Conservation (phyloP, 2,329 filamentous ascomycete genomes). For the Colletotrichum karsti region DNA sequence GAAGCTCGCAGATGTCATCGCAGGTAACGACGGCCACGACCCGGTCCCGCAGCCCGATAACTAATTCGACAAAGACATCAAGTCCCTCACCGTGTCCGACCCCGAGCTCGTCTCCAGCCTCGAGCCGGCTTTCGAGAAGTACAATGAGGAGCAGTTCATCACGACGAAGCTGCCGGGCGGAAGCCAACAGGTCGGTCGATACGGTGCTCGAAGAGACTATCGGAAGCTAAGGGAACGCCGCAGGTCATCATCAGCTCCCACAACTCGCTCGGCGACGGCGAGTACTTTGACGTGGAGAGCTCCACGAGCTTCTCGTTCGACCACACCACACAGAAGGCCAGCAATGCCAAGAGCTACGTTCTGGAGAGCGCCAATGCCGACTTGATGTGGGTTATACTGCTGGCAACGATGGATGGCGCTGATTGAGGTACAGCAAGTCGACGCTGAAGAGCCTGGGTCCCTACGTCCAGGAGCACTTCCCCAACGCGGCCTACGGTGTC, state of each 20-base stretch:
- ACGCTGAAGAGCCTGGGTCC: slow-evolving; percentile 78
- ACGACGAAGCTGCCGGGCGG: slow-evolving; percentile 90
- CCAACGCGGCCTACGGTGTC: slow-evolving; percentile 80
- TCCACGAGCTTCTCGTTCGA: slow-evolving; percentile 90
- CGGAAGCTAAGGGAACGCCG: neutral
- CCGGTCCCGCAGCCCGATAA: neutral
- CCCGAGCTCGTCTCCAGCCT: slow-evolving; percentile 76
- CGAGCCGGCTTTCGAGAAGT: slow-evolving; percentile 86
- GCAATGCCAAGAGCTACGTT: slow-evolving; percentile 79
- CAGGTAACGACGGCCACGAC: slow-evolving; percentile 63
- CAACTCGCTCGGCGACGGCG: slow-evolving; percentile 80
- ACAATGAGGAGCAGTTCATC: slow-evolving; percentile 94
- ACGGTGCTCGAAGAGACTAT: neutral
- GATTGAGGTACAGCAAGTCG: slow-evolving; percentile 70
- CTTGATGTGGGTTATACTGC: slow-evolving; percentile 71
- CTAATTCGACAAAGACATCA: slow-evolving; percentile 75
- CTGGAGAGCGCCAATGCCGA: slow-evolving; percentile 81
- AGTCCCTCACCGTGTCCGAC: slow-evolving; percentile 78
- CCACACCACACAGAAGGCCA: slow-evolving; percentile 87
- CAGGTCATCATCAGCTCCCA: slow-evolving; percentile 87
- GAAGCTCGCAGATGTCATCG: slow-evolving; percentile 87
- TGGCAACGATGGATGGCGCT: slow-evolving; percentile 22
- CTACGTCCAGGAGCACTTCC: slow-evolving; percentile 90
- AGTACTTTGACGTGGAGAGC: slow-evolving; percentile 92
- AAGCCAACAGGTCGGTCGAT: slow-evolving; percentile 63